Conservation (phyloP, 805 yeast genomes). For the Nematodospora valgi region DNA sequence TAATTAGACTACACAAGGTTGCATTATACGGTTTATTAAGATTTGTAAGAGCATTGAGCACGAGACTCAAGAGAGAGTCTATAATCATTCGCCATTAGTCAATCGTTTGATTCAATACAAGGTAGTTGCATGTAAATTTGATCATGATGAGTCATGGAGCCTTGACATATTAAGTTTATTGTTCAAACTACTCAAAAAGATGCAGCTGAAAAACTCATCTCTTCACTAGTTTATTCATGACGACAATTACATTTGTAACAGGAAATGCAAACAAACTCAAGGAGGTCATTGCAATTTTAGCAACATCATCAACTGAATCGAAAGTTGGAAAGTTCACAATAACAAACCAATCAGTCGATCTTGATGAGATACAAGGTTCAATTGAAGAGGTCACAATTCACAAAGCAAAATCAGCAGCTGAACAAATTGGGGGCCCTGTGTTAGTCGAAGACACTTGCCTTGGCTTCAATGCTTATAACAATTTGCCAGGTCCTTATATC, state of each 20-base stretch:
- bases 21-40: too few species aligned
- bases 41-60: too few species aligned
- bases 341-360: slow-evolving; percentile 65
- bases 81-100: too few species aligned
- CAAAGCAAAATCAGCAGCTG: slow-evolving; percentile 75
- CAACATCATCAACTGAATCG: slow-evolving; percentile 17
- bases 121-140: too few species aligned
- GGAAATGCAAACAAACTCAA: slow-evolving; percentile 86
- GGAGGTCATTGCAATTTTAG: slow-evolving; percentile 77
- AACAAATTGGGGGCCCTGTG: slow-evolving; percentile 68
- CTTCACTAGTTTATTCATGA: slow-evolving; percentile 11
- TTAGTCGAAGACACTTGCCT: slow-evolving; percentile 94
- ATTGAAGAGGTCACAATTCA: slow-evolving; percentile 76
- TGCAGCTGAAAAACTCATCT: too few species aligned
- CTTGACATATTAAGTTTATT: too few species aligned
- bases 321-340: slow-evolving; percentile 51
- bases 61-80: too few species aligned
- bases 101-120: too few species aligned
- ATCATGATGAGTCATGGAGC: too few species aligned
- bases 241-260: slow-evolving; percentile 65
- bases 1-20: too few species aligned
- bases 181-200: too few species aligned
- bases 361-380: slow-evolving; percentile 89
- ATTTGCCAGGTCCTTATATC: slow-evolving; percentile 89
- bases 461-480: slow-evolving; percentile 72